Evolutionary conservation across 495 filamentous ascomycete genomes (phyloP).

Genomic region (Geopyxis carbonaria): DNA sequence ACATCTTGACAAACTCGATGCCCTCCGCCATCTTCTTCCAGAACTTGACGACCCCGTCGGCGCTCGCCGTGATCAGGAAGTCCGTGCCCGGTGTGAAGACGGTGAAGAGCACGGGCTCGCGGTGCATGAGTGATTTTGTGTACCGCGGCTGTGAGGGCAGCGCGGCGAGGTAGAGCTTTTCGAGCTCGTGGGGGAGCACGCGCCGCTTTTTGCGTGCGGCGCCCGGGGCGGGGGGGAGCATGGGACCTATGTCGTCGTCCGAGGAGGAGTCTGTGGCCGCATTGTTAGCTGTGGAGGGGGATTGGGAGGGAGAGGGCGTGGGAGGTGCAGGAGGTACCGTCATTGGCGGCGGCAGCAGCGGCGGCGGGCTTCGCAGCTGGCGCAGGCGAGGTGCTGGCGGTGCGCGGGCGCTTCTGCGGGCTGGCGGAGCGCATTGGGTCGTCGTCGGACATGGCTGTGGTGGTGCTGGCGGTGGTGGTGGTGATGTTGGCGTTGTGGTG

Average conservation of each 20-base stretch:
- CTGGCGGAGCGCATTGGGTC: background rate
- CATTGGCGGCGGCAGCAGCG: conserved; percentile 6
- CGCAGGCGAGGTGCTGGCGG: conserved; percentile 6
- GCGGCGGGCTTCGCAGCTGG: conserved; percentile 2
- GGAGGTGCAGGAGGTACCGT: background rate
- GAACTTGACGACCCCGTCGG: conserved; percentile 92
- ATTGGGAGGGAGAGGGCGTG: background rate
- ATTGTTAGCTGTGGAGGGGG: no score
- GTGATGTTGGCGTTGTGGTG: background rate
- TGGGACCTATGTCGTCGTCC: conserved; percentile 88
- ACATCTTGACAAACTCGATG: conserved; percentile 97
- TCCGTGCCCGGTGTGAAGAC: conserved; percentile 79
- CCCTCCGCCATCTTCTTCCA: conserved; percentile 92
- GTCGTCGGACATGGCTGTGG: background rate
- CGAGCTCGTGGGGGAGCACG: conserved; percentile 77
- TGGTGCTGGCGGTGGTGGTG: background rate
- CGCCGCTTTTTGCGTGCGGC: conserved; percentile 70
- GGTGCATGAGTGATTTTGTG: conserved; percentile 96
- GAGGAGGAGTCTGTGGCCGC: conserved; percentile 39
- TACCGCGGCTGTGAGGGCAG: conserved; percentile 70
- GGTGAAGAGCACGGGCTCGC: conserved; percentile 74
- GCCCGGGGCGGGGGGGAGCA: conserved; percentile 50
- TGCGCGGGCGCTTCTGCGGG: conserved; percentile 9
- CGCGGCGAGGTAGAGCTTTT: conserved; percentile 76
- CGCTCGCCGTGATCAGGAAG: conserved; percentile 81